These are phyloP conservation scores for Senecio squalidus DNA, from an alignment of 140 eudicot species.

Conservation along the genomic window DNA sequence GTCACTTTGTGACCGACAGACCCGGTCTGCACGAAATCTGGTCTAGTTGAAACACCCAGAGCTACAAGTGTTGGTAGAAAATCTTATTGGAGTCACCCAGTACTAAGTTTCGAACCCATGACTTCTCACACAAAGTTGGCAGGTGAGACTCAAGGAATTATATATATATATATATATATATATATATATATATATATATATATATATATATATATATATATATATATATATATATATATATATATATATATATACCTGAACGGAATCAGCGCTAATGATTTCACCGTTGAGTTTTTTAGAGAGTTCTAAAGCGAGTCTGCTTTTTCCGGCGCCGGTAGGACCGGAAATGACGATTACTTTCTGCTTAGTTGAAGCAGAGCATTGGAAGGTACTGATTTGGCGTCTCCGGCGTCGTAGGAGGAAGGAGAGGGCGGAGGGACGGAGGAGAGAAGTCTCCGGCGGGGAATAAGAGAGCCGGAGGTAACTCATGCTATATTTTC, in stretches of 20 bases:
- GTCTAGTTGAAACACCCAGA: too few relatives aligned
- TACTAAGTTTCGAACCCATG: too few relatives aligned
- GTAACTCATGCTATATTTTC: conserved; percentile 33
- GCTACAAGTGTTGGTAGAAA: too few relatives aligned
- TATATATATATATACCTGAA: conserved; percentile 49
- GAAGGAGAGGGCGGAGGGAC: conserved; percentile 22
- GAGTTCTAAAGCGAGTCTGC: conserved; percentile 82
- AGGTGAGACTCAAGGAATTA: too few relatives aligned
- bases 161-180: too few relatives aligned
- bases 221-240: too few relatives aligned
- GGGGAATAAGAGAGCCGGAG: conserved; percentile 34
- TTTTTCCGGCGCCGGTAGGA: conserved; percentile 97
- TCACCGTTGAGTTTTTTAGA: conserved; percentile 81
- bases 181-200: too few relatives aligned
- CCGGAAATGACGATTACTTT: conserved; percentile 89
- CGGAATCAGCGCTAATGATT: conserved; percentile 93
- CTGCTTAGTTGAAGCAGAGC: conserved; percentile 41
- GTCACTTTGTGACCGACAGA: too few relatives aligned
- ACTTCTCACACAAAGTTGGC: too few relatives aligned
- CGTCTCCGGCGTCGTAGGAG: conserved; percentile 23
- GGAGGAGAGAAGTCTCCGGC: conserved; percentile 29
- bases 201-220: too few relatives aligned
- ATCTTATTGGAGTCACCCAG: too few relatives aligned
- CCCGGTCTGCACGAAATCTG: too few relatives aligned
- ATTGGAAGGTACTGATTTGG: conserved; percentile 25